Conservation (phyloP, 2,329 filamentous ascomycete species). For the Alternaria tenuissima region DNA sequence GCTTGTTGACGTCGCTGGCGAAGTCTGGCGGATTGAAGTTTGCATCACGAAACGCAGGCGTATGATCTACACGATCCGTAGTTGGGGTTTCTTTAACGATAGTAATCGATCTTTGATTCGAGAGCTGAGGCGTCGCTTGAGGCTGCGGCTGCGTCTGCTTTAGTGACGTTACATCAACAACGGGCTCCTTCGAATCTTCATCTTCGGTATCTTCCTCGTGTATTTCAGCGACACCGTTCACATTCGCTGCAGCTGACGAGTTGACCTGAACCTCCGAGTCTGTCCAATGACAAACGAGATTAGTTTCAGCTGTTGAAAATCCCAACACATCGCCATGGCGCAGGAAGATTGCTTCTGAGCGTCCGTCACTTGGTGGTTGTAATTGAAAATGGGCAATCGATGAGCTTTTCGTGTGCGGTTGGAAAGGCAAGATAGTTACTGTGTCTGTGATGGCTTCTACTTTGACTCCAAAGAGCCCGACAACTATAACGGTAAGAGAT, state of each 20-base stretch:
- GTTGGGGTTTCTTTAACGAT: constrained; percentile 47
- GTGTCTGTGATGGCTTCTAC: constrained; percentile 32
- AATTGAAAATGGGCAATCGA: constrained; percentile 27
- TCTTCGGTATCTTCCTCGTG: constrained; percentile 37
- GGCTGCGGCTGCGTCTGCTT: constrained; percentile 22
- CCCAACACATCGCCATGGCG: constrained; percentile 38
- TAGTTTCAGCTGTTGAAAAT: constrained; percentile 12
- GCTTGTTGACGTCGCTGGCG: not conserved
- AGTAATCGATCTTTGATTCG: constrained; percentile 31
- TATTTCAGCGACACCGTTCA: constrained; percentile 11
- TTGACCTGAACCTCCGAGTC: constrained; percentile 42
- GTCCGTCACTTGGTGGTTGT: constrained; percentile 20
- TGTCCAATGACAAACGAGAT: constrained; percentile 29
- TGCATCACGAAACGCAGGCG: not conserved
- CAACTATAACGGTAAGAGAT: constrained; percentile 16
- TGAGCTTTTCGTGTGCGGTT: not conserved
- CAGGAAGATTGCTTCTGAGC: constrained; percentile 39
- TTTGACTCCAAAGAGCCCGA: constrained; percentile 32
- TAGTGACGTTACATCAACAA: constrained; percentile 27
- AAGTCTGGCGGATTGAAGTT: constrained; percentile 6
- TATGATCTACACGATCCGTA: constrained; percentile 21
- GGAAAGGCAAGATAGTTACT: constrained; percentile 29
- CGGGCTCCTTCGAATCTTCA: constrained; percentile 28
- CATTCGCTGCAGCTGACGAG: constrained; percentile 33
- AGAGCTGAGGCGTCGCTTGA: constrained; percentile 35